phyloP scores from a whole-genome alignment of 1,284 basidiomycete species.

The Volvariella surrecta region DNA sequence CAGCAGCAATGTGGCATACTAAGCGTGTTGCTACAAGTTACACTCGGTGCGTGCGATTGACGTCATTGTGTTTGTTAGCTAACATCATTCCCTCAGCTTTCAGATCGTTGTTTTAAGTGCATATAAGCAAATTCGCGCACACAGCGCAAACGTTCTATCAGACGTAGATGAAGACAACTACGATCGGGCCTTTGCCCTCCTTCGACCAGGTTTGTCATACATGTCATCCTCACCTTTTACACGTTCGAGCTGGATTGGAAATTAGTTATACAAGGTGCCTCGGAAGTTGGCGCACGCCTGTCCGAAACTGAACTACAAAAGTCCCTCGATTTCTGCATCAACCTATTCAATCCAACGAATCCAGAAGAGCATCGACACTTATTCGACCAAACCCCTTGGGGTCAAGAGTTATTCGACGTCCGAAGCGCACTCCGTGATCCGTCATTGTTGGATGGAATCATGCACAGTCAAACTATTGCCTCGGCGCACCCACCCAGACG shows the following conservation, averaged over 20 bases:
- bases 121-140: constrained; percentile 63
- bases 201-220: constrained; percentile 43
- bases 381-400: constrained; percentile 16
- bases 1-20: constrained; percentile 52
- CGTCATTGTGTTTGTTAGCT: neutral
- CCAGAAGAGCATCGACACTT: constrained; percentile 40
- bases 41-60: constrained; percentile 41
- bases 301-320: constrained; percentile 64
- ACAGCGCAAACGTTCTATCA: constrained; percentile 44
- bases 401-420: constrained; percentile 36
- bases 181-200: constrained; percentile 54
- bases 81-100: constrained; percentile 32
- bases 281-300: constrained; percentile 59
- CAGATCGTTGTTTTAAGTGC: constrained; percentile 67
- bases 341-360: constrained; percentile 47
- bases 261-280: constrained; percentile 67
- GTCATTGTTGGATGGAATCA: constrained; percentile 24
- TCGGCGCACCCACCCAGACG: neutral
- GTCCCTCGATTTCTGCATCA: constrained; percentile 52
- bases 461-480: constrained; percentile 1
- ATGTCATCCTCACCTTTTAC: neutral
- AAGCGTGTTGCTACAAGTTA: constrained; percentile 53
- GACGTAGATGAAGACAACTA: constrained; percentile 62
- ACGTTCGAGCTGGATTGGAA: neutral
- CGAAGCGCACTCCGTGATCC: constrained; percentile 19